Evolutionary conservation across 2,329 filamentous ascomycete species (phyloP).

Genomic region (Harringtonia aguacate): DNA sequence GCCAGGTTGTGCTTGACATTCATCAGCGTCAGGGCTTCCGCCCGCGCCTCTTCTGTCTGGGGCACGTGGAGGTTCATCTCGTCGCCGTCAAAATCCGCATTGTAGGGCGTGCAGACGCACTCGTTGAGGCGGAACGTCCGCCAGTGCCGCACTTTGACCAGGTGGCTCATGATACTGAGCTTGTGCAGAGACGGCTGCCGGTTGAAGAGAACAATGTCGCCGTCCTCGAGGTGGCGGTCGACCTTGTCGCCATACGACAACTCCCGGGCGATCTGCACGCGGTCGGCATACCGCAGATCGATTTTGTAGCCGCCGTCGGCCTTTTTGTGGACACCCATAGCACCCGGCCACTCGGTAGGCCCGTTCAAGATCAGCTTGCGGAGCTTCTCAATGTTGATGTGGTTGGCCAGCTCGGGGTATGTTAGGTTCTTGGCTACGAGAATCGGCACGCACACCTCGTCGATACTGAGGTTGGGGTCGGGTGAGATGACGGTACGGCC

Average conservation of each 20-base stretch:
- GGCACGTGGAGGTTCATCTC: slow-evolving; percentile 99
- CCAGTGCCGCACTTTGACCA: slow-evolving; percentile 87
- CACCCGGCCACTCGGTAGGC: slow-evolving; percentile 71
- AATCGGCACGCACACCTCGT: slow-evolving; percentile 84
- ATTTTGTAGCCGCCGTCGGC: slow-evolving; percentile 58
- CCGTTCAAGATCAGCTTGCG: slow-evolving; percentile 66
- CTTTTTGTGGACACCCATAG: slow-evolving; percentile 39
- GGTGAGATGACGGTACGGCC: slow-evolving; percentile 96
- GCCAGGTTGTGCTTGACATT: slow-evolving; percentile 93
- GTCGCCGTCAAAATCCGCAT: slow-evolving; percentile 97
- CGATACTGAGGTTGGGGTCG: slow-evolving; percentile 86
- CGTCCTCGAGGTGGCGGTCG: slow-evolving; percentile 88
- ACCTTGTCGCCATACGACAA: slow-evolving; percentile 79
- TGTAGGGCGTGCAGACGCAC: slow-evolving; percentile 96
- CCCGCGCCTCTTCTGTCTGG: slow-evolving; percentile 91
- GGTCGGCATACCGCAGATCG: slow-evolving; percentile 64
- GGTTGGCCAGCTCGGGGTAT: slow-evolving; percentile 80
- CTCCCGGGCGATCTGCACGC: slow-evolving; percentile 59
- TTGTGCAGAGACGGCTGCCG: slow-evolving; percentile 96
- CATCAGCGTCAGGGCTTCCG: slow-evolving; percentile 94
- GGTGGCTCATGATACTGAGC: slow-evolving; percentile 94
- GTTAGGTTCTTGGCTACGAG: slow-evolving; percentile 95
- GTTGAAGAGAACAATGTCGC: slow-evolving; percentile 95
- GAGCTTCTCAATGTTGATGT: slow-evolving; percentile 78
- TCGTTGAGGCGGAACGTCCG: slow-evolving; percentile 95